These are phyloP conservation scores for Phytophthora quininea DNA, from an alignment of 352 stramenopile species.

Conservation along the genomic window DNA sequence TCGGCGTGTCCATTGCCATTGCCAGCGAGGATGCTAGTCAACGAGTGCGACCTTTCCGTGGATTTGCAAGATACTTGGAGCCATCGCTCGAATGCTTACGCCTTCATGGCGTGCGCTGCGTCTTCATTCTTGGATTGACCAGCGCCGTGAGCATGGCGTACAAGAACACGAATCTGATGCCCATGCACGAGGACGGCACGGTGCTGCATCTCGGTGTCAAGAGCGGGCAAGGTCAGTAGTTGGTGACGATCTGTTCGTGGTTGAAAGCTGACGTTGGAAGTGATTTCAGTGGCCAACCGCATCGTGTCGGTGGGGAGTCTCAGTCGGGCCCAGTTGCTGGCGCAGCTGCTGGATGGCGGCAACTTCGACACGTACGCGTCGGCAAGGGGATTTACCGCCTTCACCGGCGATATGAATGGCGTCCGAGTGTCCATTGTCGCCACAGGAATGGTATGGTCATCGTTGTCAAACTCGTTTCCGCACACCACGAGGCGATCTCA, in stretches of 20 bases:
- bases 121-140: not conserved
- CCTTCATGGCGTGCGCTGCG: too few species aligned
- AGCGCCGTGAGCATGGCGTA: conserved; percentile 34
- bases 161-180: conserved; percentile 53
- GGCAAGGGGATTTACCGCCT: conserved; percentile 60
- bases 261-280: not conserved
- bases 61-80: too few species aligned
- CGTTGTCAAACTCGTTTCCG: not conserved
- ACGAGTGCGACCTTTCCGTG: conserved; percentile 57
- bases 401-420: conserved; percentile 55
- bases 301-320: conserved; percentile 56
- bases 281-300: conserved; percentile 43
- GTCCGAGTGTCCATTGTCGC: conserved; percentile 59
- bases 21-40: conserved; percentile 16
- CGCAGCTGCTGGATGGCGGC: conserved; percentile 36
- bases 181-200: conserved; percentile 43
- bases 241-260: not conserved
- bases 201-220: conserved; percentile 54
- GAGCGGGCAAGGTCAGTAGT: conserved; percentile 38
- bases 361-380: conserved; percentile 41
- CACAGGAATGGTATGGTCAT: conserved; percentile 63
- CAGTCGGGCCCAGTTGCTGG: conserved; percentile 38
- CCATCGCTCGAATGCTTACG: too few species aligned
- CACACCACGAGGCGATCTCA: too few species aligned
- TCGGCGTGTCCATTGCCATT: not conserved